These are phyloP conservation scores for Silene latifolia DNA, from an alignment of 148 eudicot genomes.

Conservation along the genomic window DNA sequence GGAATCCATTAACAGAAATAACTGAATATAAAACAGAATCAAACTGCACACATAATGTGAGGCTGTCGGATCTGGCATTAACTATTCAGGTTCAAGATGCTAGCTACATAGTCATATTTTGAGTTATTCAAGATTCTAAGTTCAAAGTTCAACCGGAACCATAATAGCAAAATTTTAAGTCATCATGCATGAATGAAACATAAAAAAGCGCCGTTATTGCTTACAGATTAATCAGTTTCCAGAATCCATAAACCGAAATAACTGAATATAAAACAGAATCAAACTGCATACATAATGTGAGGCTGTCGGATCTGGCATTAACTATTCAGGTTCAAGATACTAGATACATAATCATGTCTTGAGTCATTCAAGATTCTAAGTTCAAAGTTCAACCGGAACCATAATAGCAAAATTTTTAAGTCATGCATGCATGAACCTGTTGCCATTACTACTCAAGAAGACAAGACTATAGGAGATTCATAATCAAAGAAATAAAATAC, in stretches of 20 bases:
- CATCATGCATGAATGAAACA: neutral
- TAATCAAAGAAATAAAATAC: too few relatives aligned
- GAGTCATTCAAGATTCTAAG: neutral
- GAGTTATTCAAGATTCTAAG: neutral
- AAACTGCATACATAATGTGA: neutral
- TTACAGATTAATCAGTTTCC: neutral
- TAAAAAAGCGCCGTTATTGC: too few relatives aligned
- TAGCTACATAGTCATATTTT: neutral
- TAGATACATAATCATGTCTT: neutral
- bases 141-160: neutral
- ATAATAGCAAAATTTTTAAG: neutral
- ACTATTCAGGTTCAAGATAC: neutral
- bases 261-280: slow-evolving; percentile 5
- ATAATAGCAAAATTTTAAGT: neutral
- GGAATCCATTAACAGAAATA: slow-evolving; percentile 8
- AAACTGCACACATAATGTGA: neutral
- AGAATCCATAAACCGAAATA: slow-evolving; percentile 5
- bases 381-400: neutral
- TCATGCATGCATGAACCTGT: too few relatives aligned
- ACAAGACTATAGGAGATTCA: too few relatives aligned
- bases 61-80: neutral
- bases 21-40: slow-evolving; percentile 7
- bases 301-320: neutral
- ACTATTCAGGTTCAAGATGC: neutral
- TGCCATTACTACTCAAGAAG: too few relatives aligned